Percentiles rank a stretch among this genome's conserved stretches.
These are phyloP conservation scores for Crithidia bombi DNA, from an alignment of 208 protist genomes.

Conservation along the genomic window DNA sequence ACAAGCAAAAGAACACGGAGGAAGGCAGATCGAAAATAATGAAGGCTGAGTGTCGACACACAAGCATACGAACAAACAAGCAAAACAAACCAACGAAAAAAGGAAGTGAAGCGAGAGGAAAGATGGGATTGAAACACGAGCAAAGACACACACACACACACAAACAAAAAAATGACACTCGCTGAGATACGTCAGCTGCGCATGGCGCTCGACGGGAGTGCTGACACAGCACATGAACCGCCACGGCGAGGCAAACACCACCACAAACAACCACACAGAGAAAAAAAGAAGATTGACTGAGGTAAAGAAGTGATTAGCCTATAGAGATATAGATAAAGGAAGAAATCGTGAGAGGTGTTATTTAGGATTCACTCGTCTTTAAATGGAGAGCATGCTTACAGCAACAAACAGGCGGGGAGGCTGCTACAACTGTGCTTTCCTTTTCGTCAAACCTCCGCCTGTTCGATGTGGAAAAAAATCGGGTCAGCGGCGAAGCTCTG, in stretches of 20 bases:
- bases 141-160: neutral
- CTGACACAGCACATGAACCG: neutral
- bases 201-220: neutral
- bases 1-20: neutral
- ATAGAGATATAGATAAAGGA: neutral
- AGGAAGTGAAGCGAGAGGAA: neutral
- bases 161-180: neutral
- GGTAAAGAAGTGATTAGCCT: neutral
- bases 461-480: too few species aligned
- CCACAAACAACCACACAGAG: neutral
- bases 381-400: neutral
- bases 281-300: neutral
- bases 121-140: neutral
- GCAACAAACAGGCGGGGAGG: neutral
- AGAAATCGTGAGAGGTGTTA: constrained; percentile 16
- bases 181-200: neutral
- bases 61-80: neutral
- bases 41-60: too few species aligned
- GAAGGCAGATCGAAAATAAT: neutral
- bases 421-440: neutral
- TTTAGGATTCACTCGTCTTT: constrained; percentile 14
- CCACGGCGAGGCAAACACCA: constrained; percentile 1
- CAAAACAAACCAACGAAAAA: too few species aligned
- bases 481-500: constrained; percentile 38
- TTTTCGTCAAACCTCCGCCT: neutral